phyloP scores from a whole-genome alignment of 1,284 basidiomycete species.

The Trichosporon sp. region DNA sequence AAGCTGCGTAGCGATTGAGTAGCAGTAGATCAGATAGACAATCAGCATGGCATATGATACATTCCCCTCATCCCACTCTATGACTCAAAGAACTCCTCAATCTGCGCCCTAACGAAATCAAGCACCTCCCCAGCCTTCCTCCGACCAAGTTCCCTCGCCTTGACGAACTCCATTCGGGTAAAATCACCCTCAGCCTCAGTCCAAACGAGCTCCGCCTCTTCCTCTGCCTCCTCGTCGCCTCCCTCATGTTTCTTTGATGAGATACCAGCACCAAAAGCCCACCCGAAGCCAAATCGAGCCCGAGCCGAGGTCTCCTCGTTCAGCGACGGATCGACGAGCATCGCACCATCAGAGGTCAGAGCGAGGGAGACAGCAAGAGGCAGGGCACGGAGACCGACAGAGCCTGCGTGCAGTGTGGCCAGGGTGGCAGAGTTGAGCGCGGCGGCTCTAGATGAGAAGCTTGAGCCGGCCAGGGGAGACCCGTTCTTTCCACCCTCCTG shows the following conservation, averaged over 20 bases:
- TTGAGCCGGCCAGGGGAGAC: slow-evolving; percentile 4
- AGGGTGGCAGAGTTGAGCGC: slow-evolving; percentile 55
- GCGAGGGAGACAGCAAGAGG: slow-evolving; percentile 50
- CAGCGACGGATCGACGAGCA: slow-evolving; percentile 66
- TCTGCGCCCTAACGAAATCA: slow-evolving; percentile 4
- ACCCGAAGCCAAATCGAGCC: slow-evolving; percentile 53
- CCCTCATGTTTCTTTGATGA: slow-evolving; percentile 45
- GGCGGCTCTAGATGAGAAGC: slow-evolving; percentile 45
- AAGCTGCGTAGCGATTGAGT: neutral
- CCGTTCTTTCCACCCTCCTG: neutral
- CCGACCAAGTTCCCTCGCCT: slow-evolving; percentile 22
- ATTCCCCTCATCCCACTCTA: neutral
- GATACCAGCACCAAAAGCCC: slow-evolving; percentile 46
- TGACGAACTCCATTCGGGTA: slow-evolving; percentile 24
- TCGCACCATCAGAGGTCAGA: slow-evolving; percentile 47
- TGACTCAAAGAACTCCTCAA: slow-evolving; percentile 8
- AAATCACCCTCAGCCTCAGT: slow-evolving; percentile 48
- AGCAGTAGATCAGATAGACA: neutral
- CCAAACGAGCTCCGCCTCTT: slow-evolving; percentile 50
- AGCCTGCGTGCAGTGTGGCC: slow-evolving; percentile 49
- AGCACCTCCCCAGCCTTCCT: slow-evolving; percentile 25
- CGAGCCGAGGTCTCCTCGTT: slow-evolving; percentile 58
- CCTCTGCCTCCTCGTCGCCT: slow-evolving; percentile 51
- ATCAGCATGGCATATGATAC: neutral
- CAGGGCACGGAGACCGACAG: slow-evolving; percentile 47